phyloP scores from a whole-genome alignment of 306 rosid species.

The Sophora flavescens region DNA sequence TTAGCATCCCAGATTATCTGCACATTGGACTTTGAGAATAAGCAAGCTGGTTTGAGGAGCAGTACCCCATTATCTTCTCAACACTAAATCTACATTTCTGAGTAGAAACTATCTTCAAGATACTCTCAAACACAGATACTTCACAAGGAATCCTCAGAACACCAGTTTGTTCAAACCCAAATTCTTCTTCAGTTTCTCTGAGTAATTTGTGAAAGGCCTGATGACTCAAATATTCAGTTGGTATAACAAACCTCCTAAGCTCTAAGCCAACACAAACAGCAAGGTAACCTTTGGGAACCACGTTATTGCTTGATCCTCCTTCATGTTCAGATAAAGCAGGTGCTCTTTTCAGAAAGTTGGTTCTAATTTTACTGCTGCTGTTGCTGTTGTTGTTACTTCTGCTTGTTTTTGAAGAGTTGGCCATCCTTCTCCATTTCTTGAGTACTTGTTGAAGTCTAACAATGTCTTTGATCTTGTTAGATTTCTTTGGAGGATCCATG shows the following conservation, averaged over 20 bases:
- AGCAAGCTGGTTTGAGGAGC: slow-evolving; percentile 59
- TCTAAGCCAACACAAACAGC: slow-evolving; percentile 88
- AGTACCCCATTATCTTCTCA: slow-evolving; percentile 54
- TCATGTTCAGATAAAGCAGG: slow-evolving; percentile 67
- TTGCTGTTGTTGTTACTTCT: slow-evolving; percentile 27
- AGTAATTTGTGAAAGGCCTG: slow-evolving; percentile 72
- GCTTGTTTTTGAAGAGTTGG: slow-evolving; percentile 65
- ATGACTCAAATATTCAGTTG: slow-evolving; percentile 73
- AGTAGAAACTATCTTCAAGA: slow-evolving; percentile 69
- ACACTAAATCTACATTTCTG: slow-evolving; percentile 52
- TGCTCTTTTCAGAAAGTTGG: slow-evolving; percentile 74
- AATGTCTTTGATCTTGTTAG: slow-evolving; percentile 88
- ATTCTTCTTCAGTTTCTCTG: slow-evolving; percentile 94
- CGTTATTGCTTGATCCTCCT: slow-evolving; percentile 40
- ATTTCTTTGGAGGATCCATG: slow-evolving; percentile 79
- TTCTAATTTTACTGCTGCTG: slow-evolving; percentile 56
- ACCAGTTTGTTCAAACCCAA: slow-evolving; percentile 88
- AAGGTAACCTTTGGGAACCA: slow-evolving; percentile 85
- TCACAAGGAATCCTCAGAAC: slow-evolving; percentile 89
- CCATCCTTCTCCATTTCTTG: slow-evolving; percentile 91
- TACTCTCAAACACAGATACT: slow-evolving; percentile 70
- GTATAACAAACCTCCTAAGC: slow-evolving; percentile 77
- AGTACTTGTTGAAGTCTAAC: slow-evolving; percentile 95
- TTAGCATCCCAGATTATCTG: slow-evolving; percentile 58
- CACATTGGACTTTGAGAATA: slow-evolving; percentile 85